Evolutionary conservation across 257 asterid genomes (phyloP), one percentile per base, ranked within the genome.

Genomic region (Schizonepeta tenuifolia): DNA sequence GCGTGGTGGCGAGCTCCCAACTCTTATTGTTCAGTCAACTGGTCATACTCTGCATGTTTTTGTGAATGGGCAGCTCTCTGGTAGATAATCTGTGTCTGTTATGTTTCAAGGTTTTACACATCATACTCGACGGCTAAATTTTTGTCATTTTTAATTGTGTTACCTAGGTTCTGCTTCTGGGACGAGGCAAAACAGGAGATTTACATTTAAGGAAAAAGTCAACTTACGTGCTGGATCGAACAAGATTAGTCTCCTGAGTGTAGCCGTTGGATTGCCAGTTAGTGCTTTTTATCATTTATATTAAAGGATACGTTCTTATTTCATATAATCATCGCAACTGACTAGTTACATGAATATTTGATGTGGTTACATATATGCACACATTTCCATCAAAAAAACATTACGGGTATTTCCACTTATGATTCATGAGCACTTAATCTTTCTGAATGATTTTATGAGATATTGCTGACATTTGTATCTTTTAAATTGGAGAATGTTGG

Each of bases 211-310:
- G n/a, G 89, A 82, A 57, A 85, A 88, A 65, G 86, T 86, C 75
- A 71, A 82, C 59, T 85, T 92, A 46, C 90, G 65, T 3, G 90
- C 93, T 26, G 99, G 99, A 64, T 55, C 80, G 36, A 95, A 95
- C 66, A 87, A 63, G 77, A 88, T 95, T 71, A 78, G 90, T 49
- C 86, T 95, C 76, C 93, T 95, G 54, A 95, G 99, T 51, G 97
- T 95, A 69, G 96, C 98, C n/a, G 97, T 88, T 65, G 99, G 99
- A 71, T 75, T 95, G 74, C 97, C 95, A 24, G 99, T 95, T 74
- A 83, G 96, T 87, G 78, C 74, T 22, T 59, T 65, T 20, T 3
- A 35, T 72, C 54, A 10, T 40, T 46, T 67, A 20, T 66, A 35
- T 63, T 15, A 24, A 56, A 10, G 14, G 26, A 33, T 3, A 18